Evolutionary conservation across 805 yeast genomes (phyloP).

Genomic region (Saturnispora zaruensis): DNA sequence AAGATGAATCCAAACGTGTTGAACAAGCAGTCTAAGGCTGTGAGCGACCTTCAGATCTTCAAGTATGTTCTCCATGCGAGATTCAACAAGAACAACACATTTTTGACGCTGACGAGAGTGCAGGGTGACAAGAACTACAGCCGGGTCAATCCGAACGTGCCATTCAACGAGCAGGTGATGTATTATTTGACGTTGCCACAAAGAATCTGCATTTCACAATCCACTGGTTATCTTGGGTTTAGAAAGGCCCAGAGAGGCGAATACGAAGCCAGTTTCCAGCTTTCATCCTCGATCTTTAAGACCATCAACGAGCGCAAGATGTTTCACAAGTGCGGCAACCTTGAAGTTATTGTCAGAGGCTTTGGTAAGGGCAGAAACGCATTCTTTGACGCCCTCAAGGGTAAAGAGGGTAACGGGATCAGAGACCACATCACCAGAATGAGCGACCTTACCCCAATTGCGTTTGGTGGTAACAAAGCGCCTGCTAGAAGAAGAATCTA

Average conservation of each 20-base stretch:
- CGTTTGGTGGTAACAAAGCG: constrained; percentile 88
- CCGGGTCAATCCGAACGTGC: constrained; percentile 43
- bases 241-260: constrained; percentile 85
- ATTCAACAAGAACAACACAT: constrained; percentile 78
- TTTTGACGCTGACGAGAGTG: constrained; percentile 64
- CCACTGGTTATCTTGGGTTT: constrained; percentile 86
- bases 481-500: constrained; percentile 68
- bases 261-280: constrained; percentile 88
- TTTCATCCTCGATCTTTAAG: constrained; percentile 64
- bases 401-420: constrained; percentile 75
- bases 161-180: constrained; percentile 63
- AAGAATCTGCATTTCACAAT: constrained; percentile 54
- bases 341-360: constrained; percentile 72
- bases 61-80: constrained; percentile 68
- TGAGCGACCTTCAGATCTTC: constrained; percentile 29
- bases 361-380: constrained; percentile 90
- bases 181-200: constrained; percentile 77
- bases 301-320: constrained; percentile 48
- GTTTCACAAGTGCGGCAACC: constrained; percentile 34
- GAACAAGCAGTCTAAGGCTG: constrained; percentile 10
- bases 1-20: constrained; percentile 14
- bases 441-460: constrained; percentile 71
- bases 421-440: constrained; percentile 61
- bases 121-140: constrained; percentile 54
- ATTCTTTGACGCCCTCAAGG: constrained; percentile 72